Evolutionary conservation across 768 basidiomycete genomes (phyloP).

Genomic region (Dioszegia hungarica): DNA sequence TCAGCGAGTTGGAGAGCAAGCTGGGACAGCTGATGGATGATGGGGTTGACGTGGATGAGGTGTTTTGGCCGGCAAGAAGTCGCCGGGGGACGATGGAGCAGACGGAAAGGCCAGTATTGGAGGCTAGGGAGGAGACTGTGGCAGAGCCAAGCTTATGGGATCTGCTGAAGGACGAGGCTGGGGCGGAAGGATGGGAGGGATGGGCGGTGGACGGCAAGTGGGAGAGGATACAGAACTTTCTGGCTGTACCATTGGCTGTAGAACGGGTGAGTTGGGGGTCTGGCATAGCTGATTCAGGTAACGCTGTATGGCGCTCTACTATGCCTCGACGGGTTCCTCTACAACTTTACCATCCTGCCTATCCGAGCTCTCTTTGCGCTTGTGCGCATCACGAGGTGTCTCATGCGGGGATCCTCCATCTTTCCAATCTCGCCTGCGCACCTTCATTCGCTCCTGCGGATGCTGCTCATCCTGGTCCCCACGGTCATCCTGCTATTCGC

Average conservation of each 20-base stretch:
- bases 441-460: slow-evolving; percentile 83
- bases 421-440: slow-evolving; percentile 50
- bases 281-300: slow-evolving; percentile 56
- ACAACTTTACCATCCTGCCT: slow-evolving; percentile 95
- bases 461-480: slow-evolving; percentile 68
- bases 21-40: background rate
- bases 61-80: slow-evolving; percentile 28
- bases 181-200: slow-evolving; percentile 41
- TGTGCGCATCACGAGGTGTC: slow-evolving; percentile 13
- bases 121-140: background rate
- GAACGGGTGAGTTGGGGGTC: slow-evolving; percentile 67
- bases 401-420: background rate
- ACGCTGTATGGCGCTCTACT: slow-evolving; percentile 86
- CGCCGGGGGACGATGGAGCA: slow-evolving; percentile 16
- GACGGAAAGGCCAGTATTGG: background rate
- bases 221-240: slow-evolving; percentile 91
- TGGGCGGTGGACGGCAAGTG: slow-evolving; percentile 47
- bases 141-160: slow-evolving; percentile 37
- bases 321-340: slow-evolving; percentile 93
- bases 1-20: background rate
- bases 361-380: slow-evolving; percentile 58
- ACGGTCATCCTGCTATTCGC: slow-evolving; percentile 70
- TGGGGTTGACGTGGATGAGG: slow-evolving; percentile 8
- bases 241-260: slow-evolving; percentile 83
- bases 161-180: slow-evolving; percentile 42